phyloP scores from a whole-genome alignment of 805 yeast genomes.

The Blastobotrys robertii region DNA sequence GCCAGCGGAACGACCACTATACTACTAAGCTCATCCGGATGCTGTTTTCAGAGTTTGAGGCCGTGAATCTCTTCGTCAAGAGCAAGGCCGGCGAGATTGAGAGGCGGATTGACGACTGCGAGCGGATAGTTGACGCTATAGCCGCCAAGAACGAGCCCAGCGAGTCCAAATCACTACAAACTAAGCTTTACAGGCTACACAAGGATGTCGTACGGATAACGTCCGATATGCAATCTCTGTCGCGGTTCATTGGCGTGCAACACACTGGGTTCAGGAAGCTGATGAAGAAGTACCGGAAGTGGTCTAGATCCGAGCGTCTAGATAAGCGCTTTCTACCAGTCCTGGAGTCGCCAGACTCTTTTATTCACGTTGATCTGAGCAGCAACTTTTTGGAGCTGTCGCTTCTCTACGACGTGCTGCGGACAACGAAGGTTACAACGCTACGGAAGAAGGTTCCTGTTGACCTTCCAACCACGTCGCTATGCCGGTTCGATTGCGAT shows the following conservation, averaged over 20 bases:
- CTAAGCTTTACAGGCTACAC: constrained; percentile 20
- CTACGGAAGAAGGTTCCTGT: constrained; percentile 3
- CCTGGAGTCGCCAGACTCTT: constrained; percentile 41
- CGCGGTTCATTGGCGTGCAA: constrained; percentile 65
- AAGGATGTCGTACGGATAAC: constrained; percentile 36
- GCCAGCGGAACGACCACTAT: constrained; percentile 2
- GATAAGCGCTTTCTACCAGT: constrained; percentile 23
- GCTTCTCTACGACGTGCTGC: constrained; percentile 40
- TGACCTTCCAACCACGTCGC: constrained; percentile 14
- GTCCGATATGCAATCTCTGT: constrained; percentile 48
- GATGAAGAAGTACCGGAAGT: constrained; percentile 54
- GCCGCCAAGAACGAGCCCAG: constrained; percentile 11
- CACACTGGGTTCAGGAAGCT: constrained; percentile 63
- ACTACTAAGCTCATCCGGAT: background rate
- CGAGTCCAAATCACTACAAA: constrained; percentile 15
- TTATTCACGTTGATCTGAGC: constrained; percentile 50
- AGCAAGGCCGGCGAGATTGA: constrained; percentile 63
- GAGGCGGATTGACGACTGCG: constrained; percentile 36
- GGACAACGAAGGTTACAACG: constrained; percentile 24
- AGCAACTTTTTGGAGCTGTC: constrained; percentile 54
- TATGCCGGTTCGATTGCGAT: constrained; percentile 27
- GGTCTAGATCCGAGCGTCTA: constrained; percentile 28
- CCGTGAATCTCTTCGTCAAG: constrained; percentile 42
- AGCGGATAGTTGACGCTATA: constrained; percentile 28
- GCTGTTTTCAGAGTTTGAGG: constrained; percentile 3